These are phyloP conservation scores for Tolypocladium nubicola DNA, from an alignment of 2,329 filamentous ascomycete species.

Conservation along the genomic window DNA sequence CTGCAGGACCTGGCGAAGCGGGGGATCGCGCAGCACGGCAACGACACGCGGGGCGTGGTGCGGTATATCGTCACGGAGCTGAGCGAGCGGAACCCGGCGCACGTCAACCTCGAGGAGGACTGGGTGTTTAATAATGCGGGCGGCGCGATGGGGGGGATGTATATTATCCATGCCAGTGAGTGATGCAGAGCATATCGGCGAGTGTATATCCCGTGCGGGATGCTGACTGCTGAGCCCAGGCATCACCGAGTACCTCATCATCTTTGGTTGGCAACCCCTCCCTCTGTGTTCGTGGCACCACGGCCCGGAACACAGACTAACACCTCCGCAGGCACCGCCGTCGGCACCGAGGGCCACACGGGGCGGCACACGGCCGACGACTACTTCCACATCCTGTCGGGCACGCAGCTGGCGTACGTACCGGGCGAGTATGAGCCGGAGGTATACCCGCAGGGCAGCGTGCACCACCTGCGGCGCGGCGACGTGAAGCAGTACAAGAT, in stretches of 20 bases:
- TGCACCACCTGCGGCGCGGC: slow-evolving; percentile 64
- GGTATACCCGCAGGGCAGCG: slow-evolving; percentile 56
- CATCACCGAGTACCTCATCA: slow-evolving; percentile 82
- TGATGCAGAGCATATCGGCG: slow-evolving; percentile 6
- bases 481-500: slow-evolving; percentile 76
- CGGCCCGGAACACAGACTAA: neutral
- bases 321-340: slow-evolving; percentile 42
- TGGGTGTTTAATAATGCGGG: slow-evolving; percentile 92
- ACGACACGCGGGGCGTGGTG: slow-evolving; percentile 62
- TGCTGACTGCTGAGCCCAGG: slow-evolving; percentile 23
- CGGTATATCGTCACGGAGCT: slow-evolving; percentile 61
- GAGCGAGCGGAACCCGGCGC: slow-evolving; percentile 31
- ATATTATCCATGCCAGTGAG: slow-evolving; percentile 75
- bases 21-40: slow-evolving; percentile 58
- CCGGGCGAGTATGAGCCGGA: slow-evolving; percentile 57
- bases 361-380: slow-evolving; percentile 87
- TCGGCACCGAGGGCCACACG: slow-evolving; percentile 80
- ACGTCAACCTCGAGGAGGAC: slow-evolving; percentile 64
- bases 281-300: neutral
- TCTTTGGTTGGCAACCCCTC: slow-evolving; percentile 47
- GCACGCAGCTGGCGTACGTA: slow-evolving; percentile 66
- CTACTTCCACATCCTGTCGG: slow-evolving; percentile 84
- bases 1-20: slow-evolving; percentile 58
- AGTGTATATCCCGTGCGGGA: neutral
- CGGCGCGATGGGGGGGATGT: slow-evolving; percentile 87